Conservation (phyloP, 441 rosid genomes). For the Caryocar brasiliense region DNA sequence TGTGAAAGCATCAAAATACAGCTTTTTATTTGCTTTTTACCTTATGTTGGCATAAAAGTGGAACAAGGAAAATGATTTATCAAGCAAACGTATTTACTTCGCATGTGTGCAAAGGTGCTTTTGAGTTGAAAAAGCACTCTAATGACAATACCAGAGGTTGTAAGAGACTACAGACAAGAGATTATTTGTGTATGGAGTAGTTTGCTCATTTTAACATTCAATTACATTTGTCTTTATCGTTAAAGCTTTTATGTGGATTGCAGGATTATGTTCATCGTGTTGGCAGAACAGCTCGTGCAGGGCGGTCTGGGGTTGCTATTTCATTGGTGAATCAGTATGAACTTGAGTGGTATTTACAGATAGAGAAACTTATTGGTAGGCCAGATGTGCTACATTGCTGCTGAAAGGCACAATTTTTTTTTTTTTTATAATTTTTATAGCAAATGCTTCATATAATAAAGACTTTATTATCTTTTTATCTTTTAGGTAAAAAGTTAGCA, state of each 20-base stretch:
- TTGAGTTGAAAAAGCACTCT: too few relatives aligned
- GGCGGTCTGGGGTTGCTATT: constrained; percentile 85
- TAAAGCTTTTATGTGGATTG: background rate
- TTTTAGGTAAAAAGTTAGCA: constrained; percentile 62
- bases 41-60: too few relatives aligned
- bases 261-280: constrained; percentile 96
- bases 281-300: constrained; percentile 99
- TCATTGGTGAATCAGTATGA: constrained; percentile 90
- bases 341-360: constrained; percentile 85
- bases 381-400: background rate
- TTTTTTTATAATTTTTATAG: background rate
- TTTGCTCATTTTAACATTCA: too few relatives aligned
- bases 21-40: too few relatives aligned
- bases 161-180: too few relatives aligned
- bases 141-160: too few relatives aligned
- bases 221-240: background rate
- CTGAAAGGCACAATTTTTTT: background rate
- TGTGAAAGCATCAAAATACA: too few relatives aligned
- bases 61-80: too few relatives aligned
- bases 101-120: too few relatives aligned
- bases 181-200: too few relatives aligned
- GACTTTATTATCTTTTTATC: constrained; percentile 2
- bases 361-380: constrained; percentile 83
- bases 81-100: too few relatives aligned
- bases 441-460: background rate